Evolutionary conservation across 139 green algal genomes (phyloP).

Genomic region (Astrephomene gubernaculifera): DNA sequence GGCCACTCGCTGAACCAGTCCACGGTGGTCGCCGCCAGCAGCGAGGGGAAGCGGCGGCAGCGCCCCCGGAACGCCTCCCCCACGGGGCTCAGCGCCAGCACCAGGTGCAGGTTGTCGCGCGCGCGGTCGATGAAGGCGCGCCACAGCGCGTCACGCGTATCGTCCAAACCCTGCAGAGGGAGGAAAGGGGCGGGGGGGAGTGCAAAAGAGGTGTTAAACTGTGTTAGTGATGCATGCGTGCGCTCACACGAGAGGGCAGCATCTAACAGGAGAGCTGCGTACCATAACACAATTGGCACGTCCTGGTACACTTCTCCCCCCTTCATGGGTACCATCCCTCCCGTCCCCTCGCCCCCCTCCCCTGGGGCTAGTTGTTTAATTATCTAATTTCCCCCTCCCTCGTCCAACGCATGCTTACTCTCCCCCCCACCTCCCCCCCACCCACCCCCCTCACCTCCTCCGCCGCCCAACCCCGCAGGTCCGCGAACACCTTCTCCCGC

Average conservation of each 20-base stretch:
- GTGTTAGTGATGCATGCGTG: no score
- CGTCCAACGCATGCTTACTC: not conserved
- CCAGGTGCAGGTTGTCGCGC: slow-evolving; percentile 84
- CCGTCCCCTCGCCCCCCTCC: not conserved
- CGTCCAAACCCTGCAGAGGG: slow-evolving; percentile 33
- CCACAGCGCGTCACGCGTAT: slow-evolving; percentile 57
- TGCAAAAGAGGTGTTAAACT: no score
- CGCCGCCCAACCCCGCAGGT: slow-evolving; percentile 44
- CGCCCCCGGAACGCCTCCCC: slow-evolving; percentile 77
- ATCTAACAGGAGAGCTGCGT: no score
- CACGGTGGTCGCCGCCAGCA: slow-evolving; percentile 81
- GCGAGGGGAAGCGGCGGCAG: slow-evolving; percentile 65
- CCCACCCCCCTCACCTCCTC: not conserved
- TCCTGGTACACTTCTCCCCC: no score
- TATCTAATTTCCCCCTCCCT: no score
- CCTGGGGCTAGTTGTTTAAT: no score
- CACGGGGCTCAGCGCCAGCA: slow-evolving; percentile 87
- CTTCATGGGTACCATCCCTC: no score
- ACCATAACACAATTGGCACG: no score
- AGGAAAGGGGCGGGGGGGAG: not conserved
- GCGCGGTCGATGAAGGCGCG: slow-evolving; percentile 52
- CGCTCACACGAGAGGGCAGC: no score
- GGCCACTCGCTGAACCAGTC: slow-evolving; percentile 85
- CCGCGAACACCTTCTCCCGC: slow-evolving; percentile 34
- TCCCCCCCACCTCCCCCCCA: slow-evolving; percentile 5